A percentile compares a stretch with the other conserved stretches of the same genome.
These are phyloP conservation scores for Fusarium tanahbumbuense DNA, from an alignment of 2,329 filamentous ascomycete genomes.

Conservation along the genomic window DNA sequence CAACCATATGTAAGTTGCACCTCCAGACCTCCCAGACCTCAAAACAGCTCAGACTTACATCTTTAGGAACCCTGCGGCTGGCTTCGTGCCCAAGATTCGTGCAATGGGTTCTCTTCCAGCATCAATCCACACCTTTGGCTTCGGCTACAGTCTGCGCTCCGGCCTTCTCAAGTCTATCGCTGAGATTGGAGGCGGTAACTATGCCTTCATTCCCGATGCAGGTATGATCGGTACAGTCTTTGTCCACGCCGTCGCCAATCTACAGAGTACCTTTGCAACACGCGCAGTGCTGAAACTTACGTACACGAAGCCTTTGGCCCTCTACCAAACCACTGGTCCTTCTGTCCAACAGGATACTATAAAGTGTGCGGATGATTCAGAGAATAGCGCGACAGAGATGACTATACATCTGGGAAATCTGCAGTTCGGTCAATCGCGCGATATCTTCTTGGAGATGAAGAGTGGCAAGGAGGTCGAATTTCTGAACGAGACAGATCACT, in stretches of 20 bases:
- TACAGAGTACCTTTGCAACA: slow-evolving; percentile 68
- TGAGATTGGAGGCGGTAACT: slow-evolving; percentile 67
- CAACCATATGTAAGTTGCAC: slow-evolving; percentile 59
- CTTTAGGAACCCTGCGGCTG: slow-evolving; percentile 58
- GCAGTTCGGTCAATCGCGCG: slow-evolving; percentile 70
- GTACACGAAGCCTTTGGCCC: slow-evolving; percentile 51
- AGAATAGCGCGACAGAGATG: slow-evolving; percentile 44
- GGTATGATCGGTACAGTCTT: slow-evolving; percentile 74
- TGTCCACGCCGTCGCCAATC: slow-evolving; percentile 69
- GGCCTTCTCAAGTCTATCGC: slow-evolving; percentile 70
- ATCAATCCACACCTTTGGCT: slow-evolving; percentile 55
- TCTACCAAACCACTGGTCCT: slow-evolving; percentile 56
- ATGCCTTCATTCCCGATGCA: slow-evolving; percentile 70
- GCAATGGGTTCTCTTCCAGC: slow-evolving; percentile 55
- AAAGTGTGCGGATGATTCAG: slow-evolving; percentile 5
- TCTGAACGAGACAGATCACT: not conserved
- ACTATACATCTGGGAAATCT: slow-evolving; percentile 62
- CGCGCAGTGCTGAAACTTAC: slow-evolving; percentile 57
- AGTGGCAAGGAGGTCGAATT: slow-evolving; percentile 31
- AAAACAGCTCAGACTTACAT: not conserved
- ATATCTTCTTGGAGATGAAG: slow-evolving; percentile 60
- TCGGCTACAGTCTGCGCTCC: slow-evolving; percentile 52
- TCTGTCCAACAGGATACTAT: slow-evolving; percentile 53
- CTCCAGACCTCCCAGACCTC: rapidly evolving
- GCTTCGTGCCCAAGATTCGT: slow-evolving; percentile 67